These are phyloP conservation scores for Cicer judaicum DNA, from an alignment of 306 rosid genomes.

Conservation along the genomic window DNA sequence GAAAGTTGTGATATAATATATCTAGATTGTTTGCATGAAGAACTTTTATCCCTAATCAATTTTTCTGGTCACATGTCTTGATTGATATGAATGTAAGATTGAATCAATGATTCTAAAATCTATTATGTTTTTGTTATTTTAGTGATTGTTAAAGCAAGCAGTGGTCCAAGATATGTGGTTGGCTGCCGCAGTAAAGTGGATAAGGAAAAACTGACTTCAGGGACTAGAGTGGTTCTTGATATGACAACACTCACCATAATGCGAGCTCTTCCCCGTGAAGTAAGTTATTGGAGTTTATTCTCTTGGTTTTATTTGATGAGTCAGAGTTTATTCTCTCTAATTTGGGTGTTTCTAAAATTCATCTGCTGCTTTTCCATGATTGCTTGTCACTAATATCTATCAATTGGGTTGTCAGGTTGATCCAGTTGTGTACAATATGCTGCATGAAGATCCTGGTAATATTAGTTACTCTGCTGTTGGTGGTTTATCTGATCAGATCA, in stretches of 20 bases:
- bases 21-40: conserved; percentile 17
- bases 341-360: conserved; percentile 24
- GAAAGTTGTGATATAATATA: background rate
- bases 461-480: conserved; percentile 99
- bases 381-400: conserved; percentile 29
- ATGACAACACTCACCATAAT: conserved; percentile 91
- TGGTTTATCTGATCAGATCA: conserved; percentile 94
- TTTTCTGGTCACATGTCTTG: background rate
- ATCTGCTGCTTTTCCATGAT: conserved; percentile 13
- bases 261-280: conserved; percentile 98
- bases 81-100: conserved; percentile 21
- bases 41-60: background rate
- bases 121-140: conserved; percentile 47
- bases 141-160: conserved; percentile 97
- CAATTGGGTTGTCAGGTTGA: conserved; percentile 69
- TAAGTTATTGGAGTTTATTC: conserved; percentile 45
- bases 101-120: conserved; percentile 31
- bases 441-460: conserved; percentile 98
- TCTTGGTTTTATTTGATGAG: conserved; percentile 32
- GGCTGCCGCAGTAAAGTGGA: conserved; percentile 96
- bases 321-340: conserved; percentile 9
- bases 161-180: conserved; percentile 93
- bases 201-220: conserved; percentile 83
- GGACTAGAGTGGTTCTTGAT: conserved; percentile 95
- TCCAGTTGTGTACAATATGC: conserved; percentile 93